A percentile compares a stretch with the other conserved stretches of the same genome.
Evolutionary conservation across 352 stramenopile genomes (phyloP).

Genomic region (Phytophthora ramorum): DNA sequence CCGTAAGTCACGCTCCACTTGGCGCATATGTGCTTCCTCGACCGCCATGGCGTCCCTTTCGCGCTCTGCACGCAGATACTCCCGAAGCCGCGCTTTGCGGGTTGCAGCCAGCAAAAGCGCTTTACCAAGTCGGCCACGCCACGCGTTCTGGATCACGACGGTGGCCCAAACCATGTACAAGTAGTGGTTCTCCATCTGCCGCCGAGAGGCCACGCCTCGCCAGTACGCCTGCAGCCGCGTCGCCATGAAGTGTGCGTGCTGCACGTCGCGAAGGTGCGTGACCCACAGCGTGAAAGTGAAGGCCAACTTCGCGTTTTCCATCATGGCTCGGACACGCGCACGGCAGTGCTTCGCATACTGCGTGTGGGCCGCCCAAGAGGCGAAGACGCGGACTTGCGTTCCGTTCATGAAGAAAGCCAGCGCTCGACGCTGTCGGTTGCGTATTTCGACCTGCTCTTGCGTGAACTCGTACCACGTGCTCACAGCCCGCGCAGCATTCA

Average conservation of each 20-base stretch:
- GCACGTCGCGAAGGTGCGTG: constrained; percentile 37
- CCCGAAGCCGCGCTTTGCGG: constrained; percentile 63
- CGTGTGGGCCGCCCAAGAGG: constrained; percentile 50
- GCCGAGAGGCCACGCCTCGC: constrained; percentile 54
- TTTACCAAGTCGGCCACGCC: constrained; percentile 63
- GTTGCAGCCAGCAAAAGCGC: constrained; percentile 57
- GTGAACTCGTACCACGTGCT: constrained; percentile 75
- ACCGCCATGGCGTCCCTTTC: constrained; percentile 63
- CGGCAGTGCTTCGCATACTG: constrained; percentile 53
- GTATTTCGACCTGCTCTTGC: constrained; percentile 52
- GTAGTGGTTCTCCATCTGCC: constrained; percentile 64
- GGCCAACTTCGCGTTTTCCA: constrained; percentile 59
- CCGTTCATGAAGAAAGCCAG: constrained; percentile 73
- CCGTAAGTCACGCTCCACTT: constrained; percentile 59
- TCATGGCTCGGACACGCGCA: constrained; percentile 45
- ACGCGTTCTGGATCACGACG: constrained; percentile 76
- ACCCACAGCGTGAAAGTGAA: constrained; percentile 65
- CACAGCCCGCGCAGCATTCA: constrained; percentile 52
- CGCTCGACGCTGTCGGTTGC: constrained; percentile 59
- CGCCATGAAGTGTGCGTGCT: constrained; percentile 41
- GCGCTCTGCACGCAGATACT: constrained; percentile 73
- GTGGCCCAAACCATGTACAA: constrained; percentile 67
- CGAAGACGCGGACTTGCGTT: constrained; percentile 64
- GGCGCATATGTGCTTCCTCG: constrained; percentile 49
- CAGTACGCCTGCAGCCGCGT: constrained; percentile 70